Evolutionary conservation across 2,329 filamentous ascomycete genomes (phyloP), one percentile per base, ranked within the genome.

Genomic region (Laburnicola sp.): DNA sequence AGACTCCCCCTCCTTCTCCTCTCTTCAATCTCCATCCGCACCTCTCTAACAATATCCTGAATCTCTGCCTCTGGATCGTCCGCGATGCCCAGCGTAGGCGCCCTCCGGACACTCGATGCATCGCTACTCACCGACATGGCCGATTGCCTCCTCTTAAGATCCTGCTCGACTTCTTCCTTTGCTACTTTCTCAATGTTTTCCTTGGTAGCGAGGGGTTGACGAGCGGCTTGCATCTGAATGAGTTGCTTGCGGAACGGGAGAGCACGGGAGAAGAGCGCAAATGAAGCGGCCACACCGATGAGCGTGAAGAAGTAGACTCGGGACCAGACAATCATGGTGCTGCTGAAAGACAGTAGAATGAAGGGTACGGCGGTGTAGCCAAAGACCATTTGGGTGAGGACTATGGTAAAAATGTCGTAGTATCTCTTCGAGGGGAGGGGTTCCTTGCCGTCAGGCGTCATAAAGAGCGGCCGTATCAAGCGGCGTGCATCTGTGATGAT

Each of bases 291-390:
- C 1, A 88, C 88, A 59, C 85, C 86, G 54, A 92, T 68, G 48
- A 94, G 78, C 28, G 83, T 85, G 74, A 95, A 99, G 76, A 91
- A 97, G 75, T 96, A 94, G 31, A 97, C 88, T 36, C 89, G 84
- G 0, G 83, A 76, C 94, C 94, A 99, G 51, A 89, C 86, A 2
- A 80, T 76, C 36, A 95, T 73, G 7, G 87, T 92, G 53, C 85
- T 82, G 16, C 78, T 75, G 58, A 97, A 84, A 22, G 80, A 80
- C 23, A 99, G 86, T 34, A 97, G 78, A 38, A 97, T 82, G 74
- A 99, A 99, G 0, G 94, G 94, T 0, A 87, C 82, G 0, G 86
- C 89, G 45, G 84, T 83, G 73, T 96, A 99, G 40, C 87, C 86
- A 72, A 97, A 91, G 2, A 85, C 83, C n/a, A 87, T 69, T 70